A percentile compares a stretch with the other conserved stretches of the same genome.
Conservation (phyloP, 768 basidiomycete species). For the Trametes gibbosa region DNA sequence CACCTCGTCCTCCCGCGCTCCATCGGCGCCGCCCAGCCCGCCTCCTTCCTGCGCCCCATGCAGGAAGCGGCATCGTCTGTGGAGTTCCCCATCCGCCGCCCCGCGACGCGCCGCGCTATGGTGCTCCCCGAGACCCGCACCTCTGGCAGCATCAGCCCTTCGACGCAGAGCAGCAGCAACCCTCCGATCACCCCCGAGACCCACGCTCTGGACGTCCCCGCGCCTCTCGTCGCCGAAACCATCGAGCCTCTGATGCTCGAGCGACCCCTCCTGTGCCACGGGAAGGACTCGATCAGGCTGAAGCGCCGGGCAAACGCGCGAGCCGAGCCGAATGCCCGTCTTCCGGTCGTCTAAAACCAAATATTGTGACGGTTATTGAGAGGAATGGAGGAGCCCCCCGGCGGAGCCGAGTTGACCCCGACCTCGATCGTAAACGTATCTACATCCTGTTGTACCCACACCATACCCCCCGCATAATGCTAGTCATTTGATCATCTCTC, state of each 20-base stretch:
- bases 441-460: neutral
- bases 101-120: neutral
- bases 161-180: neutral
- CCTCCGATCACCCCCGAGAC: constrained; percentile 18
- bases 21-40: neutral
- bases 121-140: neutral
- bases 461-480: too few species aligned
- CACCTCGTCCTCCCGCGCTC: neutral
- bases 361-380: neutral
- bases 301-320: neutral
- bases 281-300: neutral
- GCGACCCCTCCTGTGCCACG: neutral
- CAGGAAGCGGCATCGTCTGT: neutral
- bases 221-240: neutral
- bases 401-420: too few species aligned
- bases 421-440: too few species aligned
- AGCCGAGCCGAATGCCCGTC: neutral
- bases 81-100: constrained; percentile 11
- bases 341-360: neutral
- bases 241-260: constrained; percentile 5
- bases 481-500: too few species aligned
- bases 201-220: constrained; percentile 7
- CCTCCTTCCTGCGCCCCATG: neutral
- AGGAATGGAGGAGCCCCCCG: too few species aligned
- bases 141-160: neutral